These are phyloP conservation scores for Amaranthus palmeri DNA, from an alignment of 148 eudicot species.

Conservation along the genomic window DNA sequence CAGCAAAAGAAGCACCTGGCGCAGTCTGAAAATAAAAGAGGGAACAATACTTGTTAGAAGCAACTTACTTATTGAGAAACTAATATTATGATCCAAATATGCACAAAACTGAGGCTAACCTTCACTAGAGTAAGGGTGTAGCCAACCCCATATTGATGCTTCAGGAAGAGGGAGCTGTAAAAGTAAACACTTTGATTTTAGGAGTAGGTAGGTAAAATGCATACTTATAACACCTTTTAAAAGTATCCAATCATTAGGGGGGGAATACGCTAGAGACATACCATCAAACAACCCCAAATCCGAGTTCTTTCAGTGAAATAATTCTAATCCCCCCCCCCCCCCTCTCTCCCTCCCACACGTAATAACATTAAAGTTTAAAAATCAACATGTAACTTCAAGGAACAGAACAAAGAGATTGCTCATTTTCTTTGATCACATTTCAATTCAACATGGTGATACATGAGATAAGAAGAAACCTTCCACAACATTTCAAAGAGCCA, in stretches of 20 bases:
- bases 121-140: constrained; percentile 96
- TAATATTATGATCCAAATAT: constrained; percentile 4
- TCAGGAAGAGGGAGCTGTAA: constrained; percentile 83
- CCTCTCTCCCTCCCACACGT: background rate
- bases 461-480: constrained; percentile 53
- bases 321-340: background rate
- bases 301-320: background rate
- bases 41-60: constrained; percentile 9
- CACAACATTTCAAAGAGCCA: constrained; percentile 95
- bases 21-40: constrained; percentile 44
- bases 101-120: constrained; percentile 38
- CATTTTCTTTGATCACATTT: background rate
- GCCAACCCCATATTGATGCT: constrained; percentile 98
- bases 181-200: constrained; percentile 16
- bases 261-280: background rate
- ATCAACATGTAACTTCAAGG: constrained; percentile 4
- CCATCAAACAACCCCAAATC: background rate
- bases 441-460: background rate
- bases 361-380: background rate
- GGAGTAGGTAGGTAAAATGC: constrained; percentile 1
- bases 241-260: background rate
- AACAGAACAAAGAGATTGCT: background rate
- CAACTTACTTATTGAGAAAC: constrained; percentile 14
- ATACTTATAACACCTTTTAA: background rate
- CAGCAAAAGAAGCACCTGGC: constrained; percentile 74